These are phyloP conservation scores for Mortierella polycephala DNA, from an alignment of 371 early-diverging fungal species.

Conservation along the genomic window DNA sequence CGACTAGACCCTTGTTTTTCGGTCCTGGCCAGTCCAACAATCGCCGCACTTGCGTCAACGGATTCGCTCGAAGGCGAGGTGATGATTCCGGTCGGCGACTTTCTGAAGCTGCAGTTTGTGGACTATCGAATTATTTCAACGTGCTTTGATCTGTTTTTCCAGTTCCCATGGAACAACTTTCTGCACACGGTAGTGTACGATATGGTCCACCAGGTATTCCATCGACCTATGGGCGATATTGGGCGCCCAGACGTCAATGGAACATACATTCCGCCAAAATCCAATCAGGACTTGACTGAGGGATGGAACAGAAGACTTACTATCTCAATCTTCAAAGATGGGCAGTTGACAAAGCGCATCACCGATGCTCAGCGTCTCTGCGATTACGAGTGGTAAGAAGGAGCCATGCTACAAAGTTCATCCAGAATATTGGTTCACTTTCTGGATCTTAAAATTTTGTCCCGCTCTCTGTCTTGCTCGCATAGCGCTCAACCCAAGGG, in stretches of 20 bases:
- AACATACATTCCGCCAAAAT: slow-evolving; percentile 40
- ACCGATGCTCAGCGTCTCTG: slow-evolving; percentile 78
- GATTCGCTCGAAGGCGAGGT: slow-evolving; percentile 27
- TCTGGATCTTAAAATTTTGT: background rate
- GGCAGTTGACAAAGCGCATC: slow-evolving; percentile 81
- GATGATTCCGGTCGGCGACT: slow-evolving; percentile 70
- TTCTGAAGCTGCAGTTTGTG: slow-evolving; percentile 73
- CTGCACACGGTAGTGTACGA: slow-evolving; percentile 96
- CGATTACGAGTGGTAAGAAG: slow-evolving; percentile 66
- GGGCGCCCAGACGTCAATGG: slow-evolving; percentile 45
- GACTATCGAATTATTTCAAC: slow-evolving; percentile 70
- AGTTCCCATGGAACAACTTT: slow-evolving; percentile 94
- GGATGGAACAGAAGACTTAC: slow-evolving; percentile 49
- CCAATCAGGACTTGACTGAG: slow-evolving; percentile 39
- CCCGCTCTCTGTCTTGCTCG: background rate
- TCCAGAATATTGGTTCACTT: no score
- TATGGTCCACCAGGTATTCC: slow-evolving; percentile 94
- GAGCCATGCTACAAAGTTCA: background rate
- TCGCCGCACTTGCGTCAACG: slow-evolving; percentile 19
- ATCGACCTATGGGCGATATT: slow-evolving; percentile 77
- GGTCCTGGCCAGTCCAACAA: slow-evolving; percentile 23
- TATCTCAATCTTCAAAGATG: slow-evolving; percentile 80
- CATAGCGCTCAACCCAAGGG: slow-evolving; percentile 81
- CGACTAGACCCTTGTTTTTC: slow-evolving; percentile 10
- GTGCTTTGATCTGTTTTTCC: slow-evolving; percentile 83